These are phyloP conservation scores for Sherardia arvensis DNA, from an alignment of 257 asterid species.

Conservation along the genomic window DNA sequence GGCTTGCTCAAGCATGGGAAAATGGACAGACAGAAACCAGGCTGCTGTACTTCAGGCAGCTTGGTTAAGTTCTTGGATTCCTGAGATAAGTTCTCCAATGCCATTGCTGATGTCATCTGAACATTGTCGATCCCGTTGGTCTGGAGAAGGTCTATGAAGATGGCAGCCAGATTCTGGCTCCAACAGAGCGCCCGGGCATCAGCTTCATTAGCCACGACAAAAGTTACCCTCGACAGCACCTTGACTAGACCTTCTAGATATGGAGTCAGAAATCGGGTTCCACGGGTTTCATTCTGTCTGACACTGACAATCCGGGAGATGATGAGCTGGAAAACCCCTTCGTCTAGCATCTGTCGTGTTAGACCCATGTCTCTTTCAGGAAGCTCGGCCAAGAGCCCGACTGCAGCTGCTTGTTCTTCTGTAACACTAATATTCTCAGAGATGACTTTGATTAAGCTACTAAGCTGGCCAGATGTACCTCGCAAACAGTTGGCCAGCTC, in stretches of 20 bases:
- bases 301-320: constrained; percentile 46
- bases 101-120: constrained; percentile 86
- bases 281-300: constrained; percentile 73
- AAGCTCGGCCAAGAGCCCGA: constrained; percentile 72
- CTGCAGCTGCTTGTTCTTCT: constrained; percentile 90
- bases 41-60: constrained; percentile 52
- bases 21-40: constrained; percentile 48
- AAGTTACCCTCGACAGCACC: constrained; percentile 75
- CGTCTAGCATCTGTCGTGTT: constrained; percentile 69
- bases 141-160: constrained; percentile 71
- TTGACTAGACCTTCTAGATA: constrained; percentile 85
- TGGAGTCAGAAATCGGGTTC: constrained; percentile 73
- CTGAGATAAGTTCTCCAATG: constrained; percentile 77
- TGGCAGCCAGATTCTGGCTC: constrained; percentile 46
- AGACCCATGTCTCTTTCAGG: constrained; percentile 77
- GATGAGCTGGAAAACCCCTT: constrained; percentile 55
- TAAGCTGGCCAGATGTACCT: constrained; percentile 68
- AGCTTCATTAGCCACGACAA: constrained; percentile 47
- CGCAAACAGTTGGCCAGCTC: constrained; percentile 69
- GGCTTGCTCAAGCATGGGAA: constrained; percentile 76
- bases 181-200: constrained; percentile 56
- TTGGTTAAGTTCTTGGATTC: constrained; percentile 58
- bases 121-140: constrained; percentile 82
- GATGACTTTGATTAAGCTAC: constrained; percentile 53
- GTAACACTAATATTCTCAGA: constrained; percentile 58